Evolutionary conservation across 805 yeast genomes (phyloP).

Genomic region (Candida methanosorbosa): DNA sequence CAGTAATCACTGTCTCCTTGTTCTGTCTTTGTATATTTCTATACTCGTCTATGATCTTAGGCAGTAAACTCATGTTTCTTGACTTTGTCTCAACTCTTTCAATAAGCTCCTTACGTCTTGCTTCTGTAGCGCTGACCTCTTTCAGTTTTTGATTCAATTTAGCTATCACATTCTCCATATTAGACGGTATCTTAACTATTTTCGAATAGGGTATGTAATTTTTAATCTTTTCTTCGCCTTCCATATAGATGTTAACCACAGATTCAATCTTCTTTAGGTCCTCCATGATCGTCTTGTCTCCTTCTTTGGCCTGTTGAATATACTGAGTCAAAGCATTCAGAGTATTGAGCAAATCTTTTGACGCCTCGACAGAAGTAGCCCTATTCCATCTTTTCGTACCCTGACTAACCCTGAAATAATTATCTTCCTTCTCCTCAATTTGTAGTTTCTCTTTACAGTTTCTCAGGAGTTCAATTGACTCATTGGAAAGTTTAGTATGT

Average conservation of each 20-base stretch:
- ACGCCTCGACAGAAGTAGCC: constrained; percentile 35
- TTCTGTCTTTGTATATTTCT: constrained; percentile 19
- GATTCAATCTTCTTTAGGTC: constrained; percentile 42
- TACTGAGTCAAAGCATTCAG: constrained; percentile 38
- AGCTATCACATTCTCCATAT: not conserved
- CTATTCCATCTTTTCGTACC: constrained; percentile 53
- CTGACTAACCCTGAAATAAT: constrained; percentile 35
- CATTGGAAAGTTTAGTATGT: constrained; percentile 31
- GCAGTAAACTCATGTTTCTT: constrained; percentile 36
- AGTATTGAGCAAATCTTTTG: constrained; percentile 28
- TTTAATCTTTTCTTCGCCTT: constrained; percentile 25
- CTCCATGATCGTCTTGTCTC: constrained; percentile 46
- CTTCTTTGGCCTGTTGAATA: constrained; percentile 46
- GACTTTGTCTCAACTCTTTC: constrained; percentile 35
- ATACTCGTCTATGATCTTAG: constrained; percentile 41
- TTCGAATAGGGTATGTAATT: constrained; percentile 32
- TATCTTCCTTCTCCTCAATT: constrained; percentile 50
- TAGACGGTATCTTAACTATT: constrained; percentile 6
- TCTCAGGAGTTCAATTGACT: constrained; percentile 33
- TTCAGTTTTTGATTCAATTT: constrained; percentile 27
- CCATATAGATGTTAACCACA: constrained; percentile 29
- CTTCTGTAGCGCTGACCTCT: constrained; percentile 23
- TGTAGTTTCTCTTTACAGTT: constrained; percentile 37
- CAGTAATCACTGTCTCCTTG: constrained; percentile 12
- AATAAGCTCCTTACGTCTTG: constrained; percentile 28